These are phyloP conservation scores for Diaporthe eres DNA, from an alignment of 2,329 filamentous ascomycete genomes.

Conservation along the genomic window DNA sequence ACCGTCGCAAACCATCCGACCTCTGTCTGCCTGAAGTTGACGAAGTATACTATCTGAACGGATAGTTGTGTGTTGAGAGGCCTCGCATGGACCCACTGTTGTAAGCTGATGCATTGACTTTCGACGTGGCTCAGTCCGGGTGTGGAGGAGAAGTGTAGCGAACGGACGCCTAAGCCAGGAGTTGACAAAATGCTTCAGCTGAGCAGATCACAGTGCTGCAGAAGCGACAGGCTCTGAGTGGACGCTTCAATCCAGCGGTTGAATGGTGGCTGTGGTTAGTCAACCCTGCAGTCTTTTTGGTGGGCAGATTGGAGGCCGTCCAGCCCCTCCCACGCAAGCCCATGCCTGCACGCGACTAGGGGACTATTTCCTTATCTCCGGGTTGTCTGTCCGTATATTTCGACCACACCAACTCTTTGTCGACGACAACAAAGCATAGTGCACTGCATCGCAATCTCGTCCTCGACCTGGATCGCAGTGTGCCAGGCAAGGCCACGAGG, in stretches of 20 bases:
- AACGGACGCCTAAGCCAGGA: neutral
- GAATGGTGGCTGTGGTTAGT: conserved; percentile 8
- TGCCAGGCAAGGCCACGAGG: neutral
- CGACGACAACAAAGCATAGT: conserved; percentile 14
- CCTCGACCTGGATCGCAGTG: neutral
- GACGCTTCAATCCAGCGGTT: neutral
- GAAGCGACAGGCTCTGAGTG: neutral
- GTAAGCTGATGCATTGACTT: conserved; percentile 4
- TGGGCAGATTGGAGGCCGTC: conserved; percentile 20
- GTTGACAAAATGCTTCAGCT: neutral
- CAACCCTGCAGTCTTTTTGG: conserved; percentile 9
- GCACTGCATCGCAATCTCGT: neutral
- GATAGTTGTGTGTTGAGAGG: neutral
- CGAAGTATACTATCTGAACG: neutral
- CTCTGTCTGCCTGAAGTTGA: too few relatives aligned
- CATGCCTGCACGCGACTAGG: neutral
- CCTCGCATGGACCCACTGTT: neutral
- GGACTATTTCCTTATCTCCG: conserved; percentile 12
- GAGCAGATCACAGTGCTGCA: neutral
- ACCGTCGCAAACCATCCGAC: too few relatives aligned
- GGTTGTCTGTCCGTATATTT: neutral
- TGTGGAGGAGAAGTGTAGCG: neutral
- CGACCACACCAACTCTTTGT: conserved; percentile 1
- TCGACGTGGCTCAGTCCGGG: neutral
- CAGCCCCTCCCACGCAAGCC: neutral